Percentiles rank a stretch among this genome's conserved stretches.
These are phyloP conservation scores for Boletus patriciae DNA, from an alignment of 768 basidiomycete genomes.

Conservation along the genomic window DNA sequence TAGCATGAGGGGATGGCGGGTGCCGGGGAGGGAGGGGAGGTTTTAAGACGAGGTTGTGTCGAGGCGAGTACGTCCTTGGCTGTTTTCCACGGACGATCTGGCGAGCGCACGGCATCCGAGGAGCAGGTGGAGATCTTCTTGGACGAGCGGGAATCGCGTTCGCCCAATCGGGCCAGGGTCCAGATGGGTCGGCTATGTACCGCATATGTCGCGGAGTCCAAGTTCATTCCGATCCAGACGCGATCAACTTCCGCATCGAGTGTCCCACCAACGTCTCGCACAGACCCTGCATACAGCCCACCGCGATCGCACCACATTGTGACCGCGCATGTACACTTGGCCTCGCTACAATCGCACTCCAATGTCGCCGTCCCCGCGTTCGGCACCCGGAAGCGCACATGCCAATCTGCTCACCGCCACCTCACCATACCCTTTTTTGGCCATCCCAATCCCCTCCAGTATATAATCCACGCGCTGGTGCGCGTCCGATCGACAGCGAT, in stretches of 20 bases:
- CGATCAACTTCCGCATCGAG: conserved; percentile 24
- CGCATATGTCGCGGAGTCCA: conserved; percentile 23
- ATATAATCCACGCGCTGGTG: conserved; percentile 16
- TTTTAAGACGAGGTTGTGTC: conserved; percentile 4
- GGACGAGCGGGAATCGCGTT: background rate
- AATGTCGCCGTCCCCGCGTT: background rate
- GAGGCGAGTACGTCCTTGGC: too few species aligned
- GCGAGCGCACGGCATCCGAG: conserved; percentile 25
- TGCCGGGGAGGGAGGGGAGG: background rate
- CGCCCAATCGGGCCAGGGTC: conserved; percentile 2
- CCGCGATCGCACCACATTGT: background rate
- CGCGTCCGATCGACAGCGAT: conserved; percentile 16
- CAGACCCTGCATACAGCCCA: background rate
- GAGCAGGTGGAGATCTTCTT: conserved; percentile 11
- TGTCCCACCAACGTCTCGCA: background rate
- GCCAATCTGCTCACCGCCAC: conserved; percentile 23
- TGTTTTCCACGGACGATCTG: conserved; percentile 6
- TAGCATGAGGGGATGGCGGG: conserved; percentile 1
- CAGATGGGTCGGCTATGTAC: background rate
- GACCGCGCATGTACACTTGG: background rate
- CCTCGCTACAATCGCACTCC: background rate
- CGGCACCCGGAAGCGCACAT: conserved; percentile 6
- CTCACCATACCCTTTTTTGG: conserved; percentile 15
- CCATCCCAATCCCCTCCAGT: background rate
- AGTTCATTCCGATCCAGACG: conserved; percentile 25